phyloP scores from a whole-genome alignment of 495 filamentous ascomycete genomes.

The Beverwykella pulmonaria region DNA sequence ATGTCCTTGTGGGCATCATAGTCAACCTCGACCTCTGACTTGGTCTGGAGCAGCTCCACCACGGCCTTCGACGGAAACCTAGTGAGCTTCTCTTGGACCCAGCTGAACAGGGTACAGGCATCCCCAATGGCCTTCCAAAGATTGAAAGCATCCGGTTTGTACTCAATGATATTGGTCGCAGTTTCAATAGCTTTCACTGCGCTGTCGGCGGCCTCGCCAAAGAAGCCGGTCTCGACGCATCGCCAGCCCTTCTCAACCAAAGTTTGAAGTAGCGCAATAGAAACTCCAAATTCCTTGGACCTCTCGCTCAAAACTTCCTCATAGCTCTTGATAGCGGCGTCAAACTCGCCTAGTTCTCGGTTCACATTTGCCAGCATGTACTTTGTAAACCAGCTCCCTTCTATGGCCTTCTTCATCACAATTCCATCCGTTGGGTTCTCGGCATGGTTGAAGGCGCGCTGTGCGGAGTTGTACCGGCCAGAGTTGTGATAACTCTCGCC shows the following conservation, averaged over 20 bases:
- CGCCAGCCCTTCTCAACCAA: slow-evolving; percentile 78
- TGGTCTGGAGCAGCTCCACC: slow-evolving; percentile 56
- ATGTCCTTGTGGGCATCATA: slow-evolving; percentile 68
- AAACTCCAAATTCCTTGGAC: slow-evolving; percentile 79
- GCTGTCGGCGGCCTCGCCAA: slow-evolving; percentile 72
- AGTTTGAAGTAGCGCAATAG: slow-evolving; percentile 83
- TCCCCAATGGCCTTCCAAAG: slow-evolving; percentile 95
- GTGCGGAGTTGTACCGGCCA: slow-evolving; percentile 86
- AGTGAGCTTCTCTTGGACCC: slow-evolving; percentile 64
- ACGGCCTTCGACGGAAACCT: slow-evolving; percentile 62
- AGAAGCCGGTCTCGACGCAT: slow-evolving; percentile 77
- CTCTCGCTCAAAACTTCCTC: slow-evolving; percentile 65
- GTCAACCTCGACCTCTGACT: slow-evolving; percentile 47
- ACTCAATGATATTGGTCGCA: slow-evolving; percentile 55
- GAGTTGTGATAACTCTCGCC: slow-evolving; percentile 96
- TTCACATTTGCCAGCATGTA: slow-evolving; percentile 98
- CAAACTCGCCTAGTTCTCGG: slow-evolving; percentile 85
- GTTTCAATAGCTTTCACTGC: slow-evolving; percentile 62
- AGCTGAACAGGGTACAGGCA: slow-evolving; percentile 79
- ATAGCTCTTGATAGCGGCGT: slow-evolving; percentile 77
- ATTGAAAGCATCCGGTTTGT: slow-evolving; percentile 75
- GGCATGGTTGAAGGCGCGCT: slow-evolving; percentile 85
- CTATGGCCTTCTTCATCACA: slow-evolving; percentile 47
- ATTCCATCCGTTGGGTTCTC: slow-evolving; percentile 65
- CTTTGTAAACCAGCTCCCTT: slow-evolving; percentile 85